Percentiles rank a stretch among this genome's conserved stretches.
phyloP scores from a whole-genome alignment of 2,329 filamentous ascomycete genomes.

The Talaromyces marneffei region DNA sequence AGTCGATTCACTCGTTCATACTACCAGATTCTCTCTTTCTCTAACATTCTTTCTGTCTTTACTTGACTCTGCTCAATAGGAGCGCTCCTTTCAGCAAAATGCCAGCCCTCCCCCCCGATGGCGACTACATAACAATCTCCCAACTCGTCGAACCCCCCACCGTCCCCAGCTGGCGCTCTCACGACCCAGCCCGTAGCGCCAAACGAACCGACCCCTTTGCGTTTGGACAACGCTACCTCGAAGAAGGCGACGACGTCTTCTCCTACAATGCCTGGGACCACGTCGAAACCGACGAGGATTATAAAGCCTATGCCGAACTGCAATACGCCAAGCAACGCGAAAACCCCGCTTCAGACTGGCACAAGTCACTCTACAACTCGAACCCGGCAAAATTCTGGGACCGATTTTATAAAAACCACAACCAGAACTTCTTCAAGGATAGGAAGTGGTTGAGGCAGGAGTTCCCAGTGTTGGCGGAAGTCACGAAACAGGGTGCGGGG shows the following conservation, averaged over 20 bases:
- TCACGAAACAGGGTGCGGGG: constrained; percentile 66
- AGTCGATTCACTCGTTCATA: background rate
- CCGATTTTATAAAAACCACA: constrained; percentile 96
- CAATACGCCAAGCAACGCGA: constrained; percentile 82
- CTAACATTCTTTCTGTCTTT: too few relatives aligned
- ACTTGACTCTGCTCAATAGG: background rate
- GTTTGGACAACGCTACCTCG: constrained; percentile 83
- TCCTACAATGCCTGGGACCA: constrained; percentile 99
- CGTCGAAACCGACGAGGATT: constrained; percentile 83
- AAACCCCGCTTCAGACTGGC: constrained; percentile 85
- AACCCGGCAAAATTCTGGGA: constrained; percentile 98
- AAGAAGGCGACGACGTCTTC: constrained; percentile 82
- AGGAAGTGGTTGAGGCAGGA: constrained; percentile 96
- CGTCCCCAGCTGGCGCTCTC: constrained; percentile 59
- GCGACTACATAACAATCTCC: constrained; percentile 29
- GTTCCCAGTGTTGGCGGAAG: constrained; percentile 76
- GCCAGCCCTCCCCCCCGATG: constrained; percentile 18
- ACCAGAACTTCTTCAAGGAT: constrained; percentile 96
- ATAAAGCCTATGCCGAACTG: constrained; percentile 75
- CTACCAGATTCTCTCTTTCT: background rate
- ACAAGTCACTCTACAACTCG: constrained; percentile 81
- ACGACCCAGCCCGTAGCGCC: constrained; percentile 59
- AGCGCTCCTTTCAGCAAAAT: constrained; percentile 11
- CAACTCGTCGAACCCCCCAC: constrained; percentile 43
- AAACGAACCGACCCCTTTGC: constrained; percentile 91